phyloP scores from a whole-genome alignment of 2,329 filamentous ascomycete species.

The Cercospora sp. region DNA sequence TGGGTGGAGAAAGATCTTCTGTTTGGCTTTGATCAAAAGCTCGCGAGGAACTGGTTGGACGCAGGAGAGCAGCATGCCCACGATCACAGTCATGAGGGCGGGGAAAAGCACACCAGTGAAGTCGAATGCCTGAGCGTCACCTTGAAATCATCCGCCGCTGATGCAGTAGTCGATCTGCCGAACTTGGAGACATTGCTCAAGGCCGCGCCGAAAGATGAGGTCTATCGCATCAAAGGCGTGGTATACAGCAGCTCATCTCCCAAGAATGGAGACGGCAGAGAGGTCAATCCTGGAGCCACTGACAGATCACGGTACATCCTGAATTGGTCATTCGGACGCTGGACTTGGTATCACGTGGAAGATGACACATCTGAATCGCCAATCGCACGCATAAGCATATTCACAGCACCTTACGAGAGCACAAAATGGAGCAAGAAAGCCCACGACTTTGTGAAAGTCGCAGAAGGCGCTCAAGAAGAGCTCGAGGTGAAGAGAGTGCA shows the following conservation, averaged over 20 bases:
- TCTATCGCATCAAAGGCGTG: conserved; percentile 88
- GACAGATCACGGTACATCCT: conserved; percentile 71
- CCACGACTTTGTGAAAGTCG: conserved; percentile 46
- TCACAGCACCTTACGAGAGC: conserved; percentile 71
- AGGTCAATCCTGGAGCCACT: conserved; percentile 37
- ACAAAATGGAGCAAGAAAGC: conserved; percentile 75
- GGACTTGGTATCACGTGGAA: conserved; percentile 67
- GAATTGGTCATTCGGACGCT: conserved; percentile 97
- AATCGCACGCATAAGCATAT: conserved; percentile 70
- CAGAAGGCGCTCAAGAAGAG: conserved; percentile 44
- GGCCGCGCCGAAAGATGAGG: conserved; percentile 82
- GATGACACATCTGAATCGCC: conserved; percentile 46
- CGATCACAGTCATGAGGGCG: conserved; percentile 45
- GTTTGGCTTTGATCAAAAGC: conserved; percentile 82
- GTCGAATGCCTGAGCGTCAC: conserved; percentile 89
- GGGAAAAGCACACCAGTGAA: conserved; percentile 70
- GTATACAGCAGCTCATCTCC: conserved; percentile 51
- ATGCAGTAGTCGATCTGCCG: conserved; percentile 57
- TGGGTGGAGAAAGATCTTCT: conserved; percentile 75
- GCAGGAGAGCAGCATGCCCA: conserved; percentile 43
- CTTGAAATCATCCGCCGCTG: conserved; percentile 46
- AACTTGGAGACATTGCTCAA: conserved; percentile 68
- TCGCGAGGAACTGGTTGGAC: conserved; percentile 57
- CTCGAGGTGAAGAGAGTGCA: conserved; percentile 52
- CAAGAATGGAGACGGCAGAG: conserved; percentile 41